Evolutionary conservation across 306 rosid species (phyloP).

Genomic region (Cyclanthera cordifolia): DNA sequence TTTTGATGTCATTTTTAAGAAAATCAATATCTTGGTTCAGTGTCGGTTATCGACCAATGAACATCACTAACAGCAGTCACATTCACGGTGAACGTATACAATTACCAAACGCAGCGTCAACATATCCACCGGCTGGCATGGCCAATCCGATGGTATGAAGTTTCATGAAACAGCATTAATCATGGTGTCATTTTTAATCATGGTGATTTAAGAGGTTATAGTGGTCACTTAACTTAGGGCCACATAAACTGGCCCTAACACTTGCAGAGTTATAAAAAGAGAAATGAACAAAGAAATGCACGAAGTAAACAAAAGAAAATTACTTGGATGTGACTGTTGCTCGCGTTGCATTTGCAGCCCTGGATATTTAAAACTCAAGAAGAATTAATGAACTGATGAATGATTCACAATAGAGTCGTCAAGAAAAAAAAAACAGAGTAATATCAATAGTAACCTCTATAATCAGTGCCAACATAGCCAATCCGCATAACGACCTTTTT

Average conservation of each 20-base stretch:
- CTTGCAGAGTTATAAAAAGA: no score
- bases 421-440: neutral
- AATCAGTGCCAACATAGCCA: conserved; percentile 69
- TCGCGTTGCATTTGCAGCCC: conserved; percentile 78
- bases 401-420: neutral
- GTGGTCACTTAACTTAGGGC: no score
- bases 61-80: neutral
- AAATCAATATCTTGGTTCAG: no score
- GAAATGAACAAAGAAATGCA: neutral
- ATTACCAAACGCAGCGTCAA: neutral
- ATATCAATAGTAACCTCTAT: conserved; percentile 43
- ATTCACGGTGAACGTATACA: neutral
- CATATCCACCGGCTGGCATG: neutral
- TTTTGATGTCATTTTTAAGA: no score
- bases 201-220: no score
- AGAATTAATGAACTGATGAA: neutral
- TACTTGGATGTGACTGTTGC: conserved; percentile 49
- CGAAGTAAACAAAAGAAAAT: conserved; percentile 10
- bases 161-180: neutral
- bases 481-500: conserved; percentile 76
- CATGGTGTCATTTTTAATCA: no score
- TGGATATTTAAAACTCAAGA: conserved; percentile 17
- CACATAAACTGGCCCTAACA: no score
- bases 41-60: no score
- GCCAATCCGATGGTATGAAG: neutral